Evolutionary conservation across 768 basidiomycete species (phyloP).

Genomic region (Termitomyces sp.): DNA sequence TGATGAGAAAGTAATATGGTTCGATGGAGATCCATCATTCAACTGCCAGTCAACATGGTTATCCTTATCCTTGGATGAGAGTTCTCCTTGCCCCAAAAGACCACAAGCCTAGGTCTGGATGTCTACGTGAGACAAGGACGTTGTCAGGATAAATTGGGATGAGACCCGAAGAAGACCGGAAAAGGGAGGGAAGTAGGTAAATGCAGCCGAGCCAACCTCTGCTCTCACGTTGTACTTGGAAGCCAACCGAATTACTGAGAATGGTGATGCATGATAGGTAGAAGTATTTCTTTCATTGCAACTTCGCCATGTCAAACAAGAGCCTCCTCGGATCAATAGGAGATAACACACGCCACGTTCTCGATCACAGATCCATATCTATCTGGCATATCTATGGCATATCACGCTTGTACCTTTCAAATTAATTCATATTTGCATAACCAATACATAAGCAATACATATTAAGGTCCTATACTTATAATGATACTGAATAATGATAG

Average conservation of each 20-base stretch:
- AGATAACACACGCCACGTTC: background rate
- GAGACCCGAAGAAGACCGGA: background rate
- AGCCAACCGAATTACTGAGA: background rate
- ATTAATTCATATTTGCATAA: background rate
- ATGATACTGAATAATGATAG: background rate
- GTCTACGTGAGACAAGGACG: background rate
- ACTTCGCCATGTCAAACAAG: background rate
- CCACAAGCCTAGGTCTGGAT: background rate
- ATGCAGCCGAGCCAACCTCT: background rate
- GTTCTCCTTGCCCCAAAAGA: background rate
- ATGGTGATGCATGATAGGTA: background rate
- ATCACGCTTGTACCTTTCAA: background rate
- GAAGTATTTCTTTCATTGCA: background rate
- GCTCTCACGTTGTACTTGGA: background rate
- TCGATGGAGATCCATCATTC: background rate
- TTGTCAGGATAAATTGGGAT: background rate
- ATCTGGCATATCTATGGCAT: too few relatives aligned
- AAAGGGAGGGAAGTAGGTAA: background rate
- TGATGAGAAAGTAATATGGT: background rate
- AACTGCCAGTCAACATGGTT: background rate
- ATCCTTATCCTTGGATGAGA: background rate
- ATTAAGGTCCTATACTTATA: background rate
- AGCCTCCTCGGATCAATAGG: background rate
- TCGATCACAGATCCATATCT: background rate
- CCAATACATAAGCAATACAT: background rate